Percentiles rank a stretch among this genome's conserved stretches.
Conservation (phyloP, 140 eudicot genomes). For the Ambrosia hybrid region DNA sequence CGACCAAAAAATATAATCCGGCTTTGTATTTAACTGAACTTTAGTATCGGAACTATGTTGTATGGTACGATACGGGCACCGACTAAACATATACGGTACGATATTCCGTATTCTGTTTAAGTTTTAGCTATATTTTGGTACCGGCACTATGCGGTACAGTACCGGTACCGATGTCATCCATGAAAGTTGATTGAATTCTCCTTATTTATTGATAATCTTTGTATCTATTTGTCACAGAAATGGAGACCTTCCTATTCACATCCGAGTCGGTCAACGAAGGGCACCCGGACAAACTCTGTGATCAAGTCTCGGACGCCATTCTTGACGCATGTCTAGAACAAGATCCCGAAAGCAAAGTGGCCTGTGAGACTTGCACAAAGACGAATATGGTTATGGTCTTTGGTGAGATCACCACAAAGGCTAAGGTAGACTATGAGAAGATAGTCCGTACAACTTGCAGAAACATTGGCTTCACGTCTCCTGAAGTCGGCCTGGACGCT, state of each 20-base stretch:
- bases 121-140: no score
- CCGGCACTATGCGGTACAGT: no score
- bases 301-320: conserved; percentile 14
- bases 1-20: no score
- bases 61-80: no score
- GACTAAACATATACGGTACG: no score
- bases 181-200: neutral
- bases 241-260: conserved; percentile 8
- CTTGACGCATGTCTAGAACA: conserved; percentile 10
- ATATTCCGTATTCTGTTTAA: no score
- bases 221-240: conserved; percentile 4
- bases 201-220: neutral
- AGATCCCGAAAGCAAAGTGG: neutral
- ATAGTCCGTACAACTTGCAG: conserved; percentile 26
- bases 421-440: conserved; percentile 21
- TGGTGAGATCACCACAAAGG: conserved; percentile 28
- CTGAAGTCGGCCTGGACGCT: conserved; percentile 23
- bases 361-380: conserved; percentile 8
- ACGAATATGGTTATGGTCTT: conserved; percentile 27
- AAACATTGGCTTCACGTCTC: conserved; percentile 20
- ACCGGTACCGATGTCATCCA: no score
- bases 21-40: no score
- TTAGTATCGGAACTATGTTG: no score
- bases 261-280: conserved; percentile 10
- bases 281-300: conserved; percentile 10